Percentiles rank a stretch among this genome's conserved stretches.
phyloP scores from a whole-genome alignment of 176 grass and related monocot genomes.

The Guadua angustifolia region DNA sequence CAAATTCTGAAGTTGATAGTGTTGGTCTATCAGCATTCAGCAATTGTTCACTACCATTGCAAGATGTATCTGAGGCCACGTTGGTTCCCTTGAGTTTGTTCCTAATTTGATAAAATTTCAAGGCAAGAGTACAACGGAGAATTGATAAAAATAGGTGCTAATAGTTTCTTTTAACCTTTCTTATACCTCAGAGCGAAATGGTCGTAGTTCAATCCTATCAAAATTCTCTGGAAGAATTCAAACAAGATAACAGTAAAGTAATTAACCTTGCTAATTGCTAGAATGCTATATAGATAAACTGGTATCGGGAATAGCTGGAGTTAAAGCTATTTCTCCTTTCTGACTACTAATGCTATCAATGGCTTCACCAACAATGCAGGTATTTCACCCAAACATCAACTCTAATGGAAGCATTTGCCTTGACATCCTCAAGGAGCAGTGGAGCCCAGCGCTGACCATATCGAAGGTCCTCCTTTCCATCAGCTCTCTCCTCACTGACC shows the following conservation, averaged over 20 bases:
- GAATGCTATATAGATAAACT: background rate
- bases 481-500: conserved; percentile 75
- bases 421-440: conserved; percentile 89
- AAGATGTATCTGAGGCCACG: background rate
- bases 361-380: conserved; percentile 43
- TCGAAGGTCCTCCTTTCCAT: conserved; percentile 84
- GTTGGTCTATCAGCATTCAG: background rate
- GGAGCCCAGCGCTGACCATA: conserved; percentile 79
- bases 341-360: conserved; percentile 9
- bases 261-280: background rate
- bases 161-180: background rate
- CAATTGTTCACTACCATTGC: background rate
- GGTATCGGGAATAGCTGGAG: background rate
- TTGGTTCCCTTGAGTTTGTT: background rate
- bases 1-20: background rate
- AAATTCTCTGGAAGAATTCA: conserved; percentile 5
- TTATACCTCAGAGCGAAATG: background rate
- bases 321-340: conserved; percentile 1
- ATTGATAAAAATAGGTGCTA: background rate
- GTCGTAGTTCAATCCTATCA: background rate
- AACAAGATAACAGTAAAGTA: background rate
- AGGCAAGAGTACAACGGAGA: background rate
- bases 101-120: background rate
- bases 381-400: conserved; percentile 86
- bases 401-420: conserved; percentile 84